Base-by-base conservation (phyloP, 78 protist species). In the Goniomonas avonlea region DNA sequence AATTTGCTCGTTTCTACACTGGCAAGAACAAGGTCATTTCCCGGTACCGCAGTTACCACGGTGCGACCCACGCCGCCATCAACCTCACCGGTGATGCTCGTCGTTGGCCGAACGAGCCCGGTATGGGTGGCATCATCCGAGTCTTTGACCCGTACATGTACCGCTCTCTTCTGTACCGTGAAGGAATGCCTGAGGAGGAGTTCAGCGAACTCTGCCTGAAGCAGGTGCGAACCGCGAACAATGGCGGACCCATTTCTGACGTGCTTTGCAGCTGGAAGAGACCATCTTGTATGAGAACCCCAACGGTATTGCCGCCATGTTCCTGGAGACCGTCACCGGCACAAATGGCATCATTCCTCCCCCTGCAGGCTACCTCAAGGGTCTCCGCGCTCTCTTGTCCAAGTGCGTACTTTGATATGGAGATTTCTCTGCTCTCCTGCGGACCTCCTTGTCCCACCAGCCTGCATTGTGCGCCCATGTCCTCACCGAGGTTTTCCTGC, bases 31-130 rank as follows among this genome's bases (percentile, higher is more conserved):
- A 84, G 74, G 76, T 84, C 17, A 41, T 84, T 5, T 82, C 88
- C 23, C 84, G 88, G 56, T 84, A 84, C 81, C 84, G 88, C 59
- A 79, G 84, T 5, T 84, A 84, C 45, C 88, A 84, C 35, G 88
- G 88, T 40, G 88, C 82, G 13, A 76, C 88, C 0, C 56, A 71
- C 21, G 84, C 85, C 31, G 76, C 88, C 5, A 80, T 80, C 59
- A 29, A 79, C 18, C 69, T 84, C 32, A 84, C 88, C 37, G 88
- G 88, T 59, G 88, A 84, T 48, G 84, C 88, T 40, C 39, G 88
- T 25, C 77, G 88, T 39, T 80, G 83, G 83, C 56, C 77, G 77
- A n/a, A 80, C 8, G 88, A 84, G 39, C 88, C 88, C 20, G 84
- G 69, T 50, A 81, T 81, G 0, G 56, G 75, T 45, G 80, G 80